phyloP scores from a whole-genome alignment of 2,329 filamentous ascomycete genomes.

The Coniochaeta sp. region DNA sequence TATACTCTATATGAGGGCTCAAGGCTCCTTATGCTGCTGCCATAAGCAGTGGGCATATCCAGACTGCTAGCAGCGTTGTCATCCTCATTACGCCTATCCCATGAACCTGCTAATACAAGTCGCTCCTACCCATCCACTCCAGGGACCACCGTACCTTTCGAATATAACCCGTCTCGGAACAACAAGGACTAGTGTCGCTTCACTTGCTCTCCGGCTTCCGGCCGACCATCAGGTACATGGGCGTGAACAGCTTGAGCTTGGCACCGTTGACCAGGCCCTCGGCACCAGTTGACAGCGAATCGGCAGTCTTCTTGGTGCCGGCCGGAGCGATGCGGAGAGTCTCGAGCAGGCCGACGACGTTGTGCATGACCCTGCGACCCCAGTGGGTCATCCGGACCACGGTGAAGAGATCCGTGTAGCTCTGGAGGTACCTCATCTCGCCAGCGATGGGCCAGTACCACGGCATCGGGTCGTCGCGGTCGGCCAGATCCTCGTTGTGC shows the following conservation, averaged over 20 bases:
- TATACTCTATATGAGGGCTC: neutral
- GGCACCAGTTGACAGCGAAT: conserved; percentile 73
- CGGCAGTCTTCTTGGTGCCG: conserved; percentile 91
- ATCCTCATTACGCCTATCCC: neutral
- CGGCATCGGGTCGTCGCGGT: conserved; percentile 65
- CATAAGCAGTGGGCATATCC: neutral
- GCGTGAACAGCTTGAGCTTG: conserved; percentile 87
- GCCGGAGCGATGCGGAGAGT: conserved; percentile 64
- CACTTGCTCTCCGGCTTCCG: conserved; percentile 58
- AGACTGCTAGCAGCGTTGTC: neutral
- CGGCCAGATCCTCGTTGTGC: conserved; percentile 79
- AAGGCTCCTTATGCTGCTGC: neutral
- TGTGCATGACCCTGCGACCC: conserved; percentile 69
- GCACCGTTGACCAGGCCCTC: conserved; percentile 85
- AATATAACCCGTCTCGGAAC: neutral
- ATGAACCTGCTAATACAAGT: neutral
- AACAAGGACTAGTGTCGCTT: neutral
- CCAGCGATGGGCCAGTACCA: conserved; percentile 95
- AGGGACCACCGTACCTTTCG: neutral
- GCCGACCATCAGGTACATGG: conserved; percentile 96
- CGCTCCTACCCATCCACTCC: neutral
- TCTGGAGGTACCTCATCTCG: conserved; percentile 75
- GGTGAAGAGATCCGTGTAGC: conserved; percentile 72
- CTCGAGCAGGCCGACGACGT: conserved; percentile 71
- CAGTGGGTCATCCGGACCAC: conserved; percentile 84